Evolutionary conservation across 352 stramenopile species (phyloP), one percentile per base, ranked within the genome.

Genomic region (Pythium dissimile): DNA sequence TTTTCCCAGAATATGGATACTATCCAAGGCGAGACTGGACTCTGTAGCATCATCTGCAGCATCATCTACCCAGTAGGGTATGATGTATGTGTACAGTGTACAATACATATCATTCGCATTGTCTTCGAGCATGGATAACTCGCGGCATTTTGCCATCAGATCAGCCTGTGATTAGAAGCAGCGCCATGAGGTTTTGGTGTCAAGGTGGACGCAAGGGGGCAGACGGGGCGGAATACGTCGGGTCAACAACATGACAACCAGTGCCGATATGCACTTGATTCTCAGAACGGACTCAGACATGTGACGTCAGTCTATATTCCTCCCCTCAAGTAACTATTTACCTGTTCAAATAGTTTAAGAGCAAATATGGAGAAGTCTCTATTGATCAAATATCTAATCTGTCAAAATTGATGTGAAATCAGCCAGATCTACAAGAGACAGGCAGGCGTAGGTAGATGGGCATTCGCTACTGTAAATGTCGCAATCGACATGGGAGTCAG

Each of bases 231-330:
- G 21, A 45, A 28, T 8, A 35, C 49, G 53, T 61, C 43, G 26
- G 37, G 51, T 59, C 50, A 39, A 59, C 30, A 53, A 23, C 12
- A 18, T 13, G 46, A 4, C 23, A 18, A 12, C 28, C 45, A 42
- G 28, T 42, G 45, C 45, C 37, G 37, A 44, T 20, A 44, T 20
- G 43, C 43, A 31, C 43, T 49, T 23, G 35, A 47, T 48, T 54
- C 47, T 56, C 49, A 56, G 49, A 37, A 4, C 8, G 26, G 48
- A 55, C 49, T 54, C 47, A 54, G 34, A 50, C 9, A 7, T 27
- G 34, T 62, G 54, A 62, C 54, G 54, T 62, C 54, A 62, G 45
- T 42, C 34, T 18, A 23, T 41, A 28, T 35, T 50, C 31, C 20
- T 7, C 21, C 4, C 34, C 35, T 50, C 18, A 8, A 52, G 39